Base-by-base conservation (phyloP, 345 rosid genomes). In the Tarenaya hassleriana region DNA sequence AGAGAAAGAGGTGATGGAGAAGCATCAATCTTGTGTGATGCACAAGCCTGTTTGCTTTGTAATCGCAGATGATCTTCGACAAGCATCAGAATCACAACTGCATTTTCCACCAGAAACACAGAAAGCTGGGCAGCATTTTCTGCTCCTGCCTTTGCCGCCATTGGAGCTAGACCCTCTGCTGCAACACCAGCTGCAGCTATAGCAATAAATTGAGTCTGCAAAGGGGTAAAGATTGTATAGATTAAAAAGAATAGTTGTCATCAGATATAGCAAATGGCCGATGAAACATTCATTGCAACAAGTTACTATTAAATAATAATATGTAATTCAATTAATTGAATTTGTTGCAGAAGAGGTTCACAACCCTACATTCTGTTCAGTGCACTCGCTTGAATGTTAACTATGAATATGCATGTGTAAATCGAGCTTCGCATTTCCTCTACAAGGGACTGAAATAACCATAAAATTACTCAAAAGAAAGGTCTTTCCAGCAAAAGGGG, bases 171-270 rank as follows among this genome's bases (percentile, higher is more conserved):
- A 57, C 97, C 94, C 72, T 78, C 99, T 34, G 99, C 99, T 31
- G 99, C 97, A 66, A 88, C 97, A 63, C 97, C 97, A 77, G 95
- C 99, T 69, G 99, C 95, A 16, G 97, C 95, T 16, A 97, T 94
- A 40, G 99, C 99, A 78, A 94, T 94, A 71, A 94, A 91, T 75
- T 94, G 95, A 70, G 97, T 94, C 99, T 94, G 88, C 76, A 41
- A 50, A 52, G 71, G 70, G 62, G 55, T 61, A 71, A 59, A 60
- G 41, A 46, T 50, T 55, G 37, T 27, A 61, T 51, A 53, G 60
- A 60, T 24, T 58, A 65, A 58, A 15, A 62, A 32, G 45, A 58
- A 41, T 58, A 45, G 54, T 46, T 39, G 20, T 34, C 16, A 46
- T 14, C 56, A 24, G 47, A 39, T 52, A 35, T 56, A 43, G 34